Evolutionary conservation across 1,284 basidiomycete species (phyloP), one percentile per base, ranked within the genome.

Genomic region (Rhodotorula sp.): DNA sequence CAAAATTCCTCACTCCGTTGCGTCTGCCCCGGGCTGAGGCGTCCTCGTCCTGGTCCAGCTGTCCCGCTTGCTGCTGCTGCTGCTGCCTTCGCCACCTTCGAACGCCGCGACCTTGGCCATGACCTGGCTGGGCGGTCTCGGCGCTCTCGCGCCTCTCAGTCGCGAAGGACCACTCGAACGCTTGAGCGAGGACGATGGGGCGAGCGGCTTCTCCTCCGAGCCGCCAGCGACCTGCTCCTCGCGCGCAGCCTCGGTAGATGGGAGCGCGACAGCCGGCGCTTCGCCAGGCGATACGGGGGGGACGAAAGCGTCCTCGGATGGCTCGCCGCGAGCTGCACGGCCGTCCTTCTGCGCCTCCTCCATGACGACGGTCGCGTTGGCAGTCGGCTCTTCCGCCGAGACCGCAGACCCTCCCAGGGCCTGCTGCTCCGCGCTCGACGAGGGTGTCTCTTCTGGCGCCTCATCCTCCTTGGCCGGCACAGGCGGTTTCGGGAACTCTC

Each of bases 111-210:
- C 53, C 13, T n/a, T 5, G 15, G 58, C 64, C 59, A 55, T n/a
- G 0, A 66, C 64, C 51, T 56, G 53, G 19, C 64, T 60, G 19
- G 53, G 34, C 24, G 68, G 68, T 22, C 68, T 54, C 29, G 68
- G 68, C 1, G 61, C 64, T 32, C 68, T 52, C 27, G 68, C 68
- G 7, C 68, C 68, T 9, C 68, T 24, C 27, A 70, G 34, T 13
- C 68, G 53, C 1, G 49, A 55, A 15, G 59, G 49, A 1, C 54
- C 61, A 24, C 53, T 39, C 27, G 27, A 29, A 5, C 67, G 67
- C 57, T 65, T 69, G 49, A 69, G 59, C 29, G 59, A 62, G 24
- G 63, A 54, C 9, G 63, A 53, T 6, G 54, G 19, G 15, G 49
- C 17, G 39, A 65, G 59, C 5, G 67, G 62, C 46, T 46, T 39